These are phyloP conservation scores for Pilatotrama ljubarskyi DNA, from an alignment of 768 basidiomycete genomes.

Conservation along the genomic window DNA sequence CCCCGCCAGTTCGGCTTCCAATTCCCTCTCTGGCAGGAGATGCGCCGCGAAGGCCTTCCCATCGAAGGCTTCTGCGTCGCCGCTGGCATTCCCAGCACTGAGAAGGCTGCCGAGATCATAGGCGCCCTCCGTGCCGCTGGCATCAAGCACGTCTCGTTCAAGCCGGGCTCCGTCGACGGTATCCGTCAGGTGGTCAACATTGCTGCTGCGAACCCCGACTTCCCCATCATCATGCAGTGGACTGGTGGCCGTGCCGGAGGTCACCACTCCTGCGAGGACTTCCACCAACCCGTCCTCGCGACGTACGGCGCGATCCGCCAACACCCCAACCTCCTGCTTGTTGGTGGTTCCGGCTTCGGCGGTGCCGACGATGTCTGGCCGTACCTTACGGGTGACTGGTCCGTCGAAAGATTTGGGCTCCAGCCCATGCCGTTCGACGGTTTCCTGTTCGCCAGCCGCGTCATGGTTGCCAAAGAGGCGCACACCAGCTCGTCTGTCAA, in stretches of 20 bases:
- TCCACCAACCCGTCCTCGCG: conserved; percentile 91
- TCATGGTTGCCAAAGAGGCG: conserved; percentile 99
- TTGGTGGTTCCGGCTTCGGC: conserved; percentile 95
- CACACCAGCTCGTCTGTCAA: conserved; percentile 95
- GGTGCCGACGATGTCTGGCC: conserved; percentile 95
- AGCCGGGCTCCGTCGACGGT: conserved; percentile 97
- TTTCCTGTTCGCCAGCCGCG: conserved; percentile 92
- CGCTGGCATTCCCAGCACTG: conserved; percentile 93
- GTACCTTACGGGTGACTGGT: conserved; percentile 96
- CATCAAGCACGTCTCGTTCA: conserved; percentile 96
- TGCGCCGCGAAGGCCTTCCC: conserved; percentile 92
- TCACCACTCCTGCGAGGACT: conserved; percentile 98
- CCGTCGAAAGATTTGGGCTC: conserved; percentile 70
- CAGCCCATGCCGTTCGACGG: conserved; percentile 99
- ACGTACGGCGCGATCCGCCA: conserved; percentile 91
- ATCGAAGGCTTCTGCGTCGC: conserved; percentile 99
- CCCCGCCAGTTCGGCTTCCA: conserved; percentile 97
- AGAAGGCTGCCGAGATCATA: conserved; percentile 98
- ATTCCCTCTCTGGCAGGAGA: conserved; percentile 96
- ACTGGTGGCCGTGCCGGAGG: conserved; percentile 98
- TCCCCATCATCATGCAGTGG: conserved; percentile 98
- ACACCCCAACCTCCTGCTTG: conserved; percentile 83
- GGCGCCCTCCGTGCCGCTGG: conserved; percentile 76
- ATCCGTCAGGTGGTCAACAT: conserved; percentile 97
- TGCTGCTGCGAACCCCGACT: conserved; percentile 89